These are phyloP conservation scores for Cavenderia fasciculata DNA, from an alignment of 78 protist genomes.

Conservation along the genomic window DNA sequence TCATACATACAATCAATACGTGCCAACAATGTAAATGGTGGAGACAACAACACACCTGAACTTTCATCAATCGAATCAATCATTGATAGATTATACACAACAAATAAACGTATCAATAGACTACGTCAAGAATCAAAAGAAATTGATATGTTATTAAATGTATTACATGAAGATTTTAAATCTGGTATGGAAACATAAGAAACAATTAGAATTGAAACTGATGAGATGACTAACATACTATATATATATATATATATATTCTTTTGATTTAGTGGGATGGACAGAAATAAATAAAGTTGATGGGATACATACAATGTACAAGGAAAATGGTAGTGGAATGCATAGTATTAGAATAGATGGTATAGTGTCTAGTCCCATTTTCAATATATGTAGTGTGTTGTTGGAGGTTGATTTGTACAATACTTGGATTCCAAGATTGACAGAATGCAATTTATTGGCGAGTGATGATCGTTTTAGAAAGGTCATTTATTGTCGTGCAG, in stretches of 20 bases:
- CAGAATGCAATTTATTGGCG: neutral
- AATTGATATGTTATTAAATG: neutral
- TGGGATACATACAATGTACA: conserved; percentile 53
- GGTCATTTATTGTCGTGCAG: conserved; percentile 14
- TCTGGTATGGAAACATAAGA: neutral
- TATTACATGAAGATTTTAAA: neutral
- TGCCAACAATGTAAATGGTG: no score
- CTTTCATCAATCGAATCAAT: no score
- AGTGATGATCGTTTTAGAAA: conserved; percentile 11
- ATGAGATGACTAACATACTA: neutral
- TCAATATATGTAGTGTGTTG: conserved; percentile 35
- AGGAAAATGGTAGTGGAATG: conserved; percentile 63
- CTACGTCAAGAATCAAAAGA: conserved; percentile 7
- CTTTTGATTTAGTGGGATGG: conserved; percentile 22
- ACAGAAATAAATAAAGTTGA: conserved; percentile 20
- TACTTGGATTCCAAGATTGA: conserved; percentile 56
- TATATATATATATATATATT: neutral
- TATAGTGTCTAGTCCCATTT: conserved; percentile 31
- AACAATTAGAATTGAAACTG: neutral
- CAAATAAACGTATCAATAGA: neutral
- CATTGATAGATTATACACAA: no score
- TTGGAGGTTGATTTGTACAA: conserved; percentile 34
- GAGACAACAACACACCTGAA: no score
- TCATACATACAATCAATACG: no score
- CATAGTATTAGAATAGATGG: conserved; percentile 63